Conservation (phyloP, 2,329 filamentous ascomycete genomes). For the Aspergillus sp. region DNA sequence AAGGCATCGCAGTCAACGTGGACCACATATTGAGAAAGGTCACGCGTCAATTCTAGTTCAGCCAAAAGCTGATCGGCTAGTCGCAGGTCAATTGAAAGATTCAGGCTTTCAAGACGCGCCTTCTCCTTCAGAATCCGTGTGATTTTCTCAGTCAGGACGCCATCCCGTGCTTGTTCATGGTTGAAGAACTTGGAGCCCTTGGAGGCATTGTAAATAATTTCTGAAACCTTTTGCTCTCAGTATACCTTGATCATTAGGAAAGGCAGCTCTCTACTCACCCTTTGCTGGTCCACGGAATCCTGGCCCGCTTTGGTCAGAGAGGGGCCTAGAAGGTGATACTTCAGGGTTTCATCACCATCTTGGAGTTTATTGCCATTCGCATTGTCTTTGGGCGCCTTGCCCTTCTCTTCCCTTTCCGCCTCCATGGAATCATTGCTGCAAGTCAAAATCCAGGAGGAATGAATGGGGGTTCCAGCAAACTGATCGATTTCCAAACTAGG, state of each 20-base stretch:
- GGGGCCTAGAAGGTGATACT: constrained; percentile 85
- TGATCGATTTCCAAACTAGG: constrained; percentile 22
- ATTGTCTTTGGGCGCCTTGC: constrained; percentile 15
- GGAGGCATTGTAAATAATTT: constrained; percentile 95
- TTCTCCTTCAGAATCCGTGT: constrained; percentile 75
- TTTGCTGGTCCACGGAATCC: constrained; percentile 86
- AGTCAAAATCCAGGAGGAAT: not conserved
- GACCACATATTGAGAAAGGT: constrained; percentile 80
- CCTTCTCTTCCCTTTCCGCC: constrained; percentile 22
- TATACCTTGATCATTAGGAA: not conserved
- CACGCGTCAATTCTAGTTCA: constrained; percentile 74
- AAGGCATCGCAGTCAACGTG: constrained; percentile 98
- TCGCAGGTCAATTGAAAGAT: constrained; percentile 70
- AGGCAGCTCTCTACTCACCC: constrained; percentile 50
- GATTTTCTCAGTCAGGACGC: constrained; percentile 81
- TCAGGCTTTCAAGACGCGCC: constrained; percentile 69
- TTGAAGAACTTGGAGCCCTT: constrained; percentile 97
- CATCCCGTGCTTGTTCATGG: constrained; percentile 81
- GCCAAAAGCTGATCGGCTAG: constrained; percentile 78
- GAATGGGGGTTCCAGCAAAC: too few species aligned
- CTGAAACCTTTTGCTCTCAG: constrained; percentile 65
- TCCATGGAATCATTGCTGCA: constrained; percentile 16
- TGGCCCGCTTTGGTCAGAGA: constrained; percentile 93
- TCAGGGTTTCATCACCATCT: constrained; percentile 64
- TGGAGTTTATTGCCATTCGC: not conserved